Evolutionary conservation across 2,329 filamentous ascomycete species (phyloP), one percentile per base, ranked within the genome.

Genomic region (Colletotrichum navitas): DNA sequence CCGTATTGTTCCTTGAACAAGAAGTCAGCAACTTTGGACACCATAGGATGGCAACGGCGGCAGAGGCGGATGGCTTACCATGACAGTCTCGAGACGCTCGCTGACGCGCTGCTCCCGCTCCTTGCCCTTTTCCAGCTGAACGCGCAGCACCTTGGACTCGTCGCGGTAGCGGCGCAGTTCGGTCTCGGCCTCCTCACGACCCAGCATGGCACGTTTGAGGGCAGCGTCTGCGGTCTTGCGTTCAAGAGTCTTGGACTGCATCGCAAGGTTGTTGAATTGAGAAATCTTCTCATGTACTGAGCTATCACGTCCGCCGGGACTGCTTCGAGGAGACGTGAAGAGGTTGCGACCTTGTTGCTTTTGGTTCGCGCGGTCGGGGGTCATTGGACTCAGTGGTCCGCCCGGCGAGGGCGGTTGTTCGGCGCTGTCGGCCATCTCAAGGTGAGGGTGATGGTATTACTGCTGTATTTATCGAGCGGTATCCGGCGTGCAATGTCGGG

Each of bases 111-210:
- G 84, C 80, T 94, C 91, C 47, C 91, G 83, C 67, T 92, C 89
- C 68, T 86, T 88, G 14, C 89, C 87, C 73, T 94, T 91, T 6
- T 93, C 90, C 18, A 90, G 74, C 64, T 91, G 87, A 72, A 84
- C 87, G 68, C 85, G 85, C 71, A 93, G 78, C 52, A 80, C 77
- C 69, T 85, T 83, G 26, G 82, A 81, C 77, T 94, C 92, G 11
- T 93, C 90, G 72, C 87, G 86, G 76, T 89, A 87, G 52, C 86
- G 86, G 73, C 88, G 86, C 82, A 90, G 86, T 76, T 94, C 91
- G n/a, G 82, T 83, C 81, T 94, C 92, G 16, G 91, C 90, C 81
- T 92, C 91, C 78, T 94, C 92, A 54, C 91, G 86, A 18, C 90
- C 91, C 59, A 92, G 78, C 85, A 91, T 89, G 73, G 90, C 90